A percentile compares a stretch with the other conserved stretches of the same genome.
Conservation (phyloP, 2,329 filamentous ascomycete species). For the Sporothrix euskadiensis region DNA sequence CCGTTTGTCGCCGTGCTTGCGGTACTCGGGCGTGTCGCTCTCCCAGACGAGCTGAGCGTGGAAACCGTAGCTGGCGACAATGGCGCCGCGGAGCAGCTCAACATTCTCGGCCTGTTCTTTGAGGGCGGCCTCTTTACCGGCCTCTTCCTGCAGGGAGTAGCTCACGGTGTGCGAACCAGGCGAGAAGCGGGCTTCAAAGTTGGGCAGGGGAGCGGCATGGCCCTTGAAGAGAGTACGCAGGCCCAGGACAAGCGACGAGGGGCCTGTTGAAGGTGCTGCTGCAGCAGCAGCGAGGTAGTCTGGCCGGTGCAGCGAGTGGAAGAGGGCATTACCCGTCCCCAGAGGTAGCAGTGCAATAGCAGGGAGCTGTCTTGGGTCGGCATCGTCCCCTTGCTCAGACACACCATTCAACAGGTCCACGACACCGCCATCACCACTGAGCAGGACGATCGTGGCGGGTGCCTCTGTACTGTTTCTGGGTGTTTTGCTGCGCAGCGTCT, state of each 20-base stretch:
- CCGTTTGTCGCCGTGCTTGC: slow-evolving; percentile 71
- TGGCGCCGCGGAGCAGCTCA: slow-evolving; percentile 62
- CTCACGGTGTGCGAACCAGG: slow-evolving; percentile 54
- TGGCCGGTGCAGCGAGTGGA: slow-evolving; percentile 62
- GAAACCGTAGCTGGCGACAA: slow-evolving; percentile 87
- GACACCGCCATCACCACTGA: slow-evolving; percentile 86
- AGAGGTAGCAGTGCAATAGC: slow-evolving; percentile 59
- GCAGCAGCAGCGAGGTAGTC: slow-evolving; percentile 45
- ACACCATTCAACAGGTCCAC: slow-evolving; percentile 76
- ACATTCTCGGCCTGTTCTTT: slow-evolving; percentile 38
- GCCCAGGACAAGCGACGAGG: slow-evolving; percentile 52
- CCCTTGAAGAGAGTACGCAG: slow-evolving; percentile 64
- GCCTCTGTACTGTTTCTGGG: slow-evolving; percentile 26
- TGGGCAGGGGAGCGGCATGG: slow-evolving; percentile 55
- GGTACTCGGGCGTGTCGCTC: slow-evolving; percentile 80
- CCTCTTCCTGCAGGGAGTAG: slow-evolving; percentile 36
- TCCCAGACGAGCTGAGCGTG: slow-evolving; percentile 88
- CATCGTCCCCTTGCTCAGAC: slow-evolving; percentile 25
- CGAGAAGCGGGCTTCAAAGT: slow-evolving; percentile 64
- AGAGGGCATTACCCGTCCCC: slow-evolving; percentile 66
- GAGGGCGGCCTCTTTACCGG: slow-evolving; percentile 15
- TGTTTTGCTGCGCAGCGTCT: slow-evolving; percentile 37
- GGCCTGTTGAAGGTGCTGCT: slow-evolving; percentile 40
- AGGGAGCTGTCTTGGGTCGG: slow-evolving; percentile 38
- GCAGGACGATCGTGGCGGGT: slow-evolving; percentile 61